Percentiles rank a stretch among this genome's conserved stretches.
Evolutionary conservation across 805 yeast species (phyloP).

Genomic region (Torulaspora indica): DNA sequence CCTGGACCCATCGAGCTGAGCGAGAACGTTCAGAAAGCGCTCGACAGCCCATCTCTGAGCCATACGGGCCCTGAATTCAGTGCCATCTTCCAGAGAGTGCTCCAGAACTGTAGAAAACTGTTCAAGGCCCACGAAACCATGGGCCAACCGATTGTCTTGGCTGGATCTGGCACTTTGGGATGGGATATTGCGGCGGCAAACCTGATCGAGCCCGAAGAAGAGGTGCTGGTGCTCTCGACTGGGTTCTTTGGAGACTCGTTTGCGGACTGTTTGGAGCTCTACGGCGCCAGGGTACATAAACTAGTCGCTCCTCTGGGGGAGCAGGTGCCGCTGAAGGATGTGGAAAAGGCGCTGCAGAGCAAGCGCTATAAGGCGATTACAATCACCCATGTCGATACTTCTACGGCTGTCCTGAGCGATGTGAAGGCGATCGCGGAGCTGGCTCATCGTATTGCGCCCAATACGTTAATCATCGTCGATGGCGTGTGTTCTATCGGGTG

Average conservation of each 20-base stretch:
- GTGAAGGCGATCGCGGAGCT: conserved; percentile 56
- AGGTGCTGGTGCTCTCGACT: conserved; percentile 76
- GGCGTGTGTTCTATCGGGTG: conserved; percentile 94
- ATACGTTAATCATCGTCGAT: conserved; percentile 79
- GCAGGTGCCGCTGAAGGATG: conserved; percentile 50
- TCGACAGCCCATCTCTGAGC: conserved; percentile 79
- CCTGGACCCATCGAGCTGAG: conserved; percentile 89
- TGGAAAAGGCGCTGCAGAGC: conserved; percentile 51
- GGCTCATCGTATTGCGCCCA: conserved; percentile 67
- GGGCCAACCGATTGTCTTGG: conserved; percentile 69
- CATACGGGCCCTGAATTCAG: conserved; percentile 86
- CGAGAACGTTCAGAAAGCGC: conserved; percentile 70
- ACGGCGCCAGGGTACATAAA: conserved; percentile 72
- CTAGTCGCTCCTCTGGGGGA: conserved; percentile 71
- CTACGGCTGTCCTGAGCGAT: conserved; percentile 85
- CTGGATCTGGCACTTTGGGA: conserved; percentile 93
- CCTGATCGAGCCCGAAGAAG: conserved; percentile 59
- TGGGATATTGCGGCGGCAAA: conserved; percentile 89
- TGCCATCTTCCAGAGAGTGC: conserved; percentile 61
- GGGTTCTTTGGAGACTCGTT: conserved; percentile 86
- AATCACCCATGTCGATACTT: conserved; percentile 93
- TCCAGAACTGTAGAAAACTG: conserved; percentile 63
- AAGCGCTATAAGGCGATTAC: conserved; percentile 65
- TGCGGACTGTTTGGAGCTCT: conserved; percentile 66
- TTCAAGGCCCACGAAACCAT: conserved; percentile 62